phyloP scores from a whole-genome alignment of 164 flowering plant species.

The Vitis amurensis region DNA sequence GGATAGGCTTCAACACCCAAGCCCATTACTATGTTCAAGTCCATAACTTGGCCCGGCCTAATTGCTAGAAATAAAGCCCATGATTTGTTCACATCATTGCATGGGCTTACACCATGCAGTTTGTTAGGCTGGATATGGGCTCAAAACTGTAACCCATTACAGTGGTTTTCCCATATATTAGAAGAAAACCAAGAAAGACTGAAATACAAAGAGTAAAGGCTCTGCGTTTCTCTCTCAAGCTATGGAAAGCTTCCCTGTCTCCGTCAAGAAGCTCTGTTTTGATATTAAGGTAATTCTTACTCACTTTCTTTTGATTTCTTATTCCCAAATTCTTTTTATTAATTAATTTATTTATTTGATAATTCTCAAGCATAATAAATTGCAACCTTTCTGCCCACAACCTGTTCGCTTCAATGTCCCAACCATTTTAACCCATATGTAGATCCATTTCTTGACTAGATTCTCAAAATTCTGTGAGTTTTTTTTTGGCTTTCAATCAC shows the following conservation, averaged over 20 bases:
- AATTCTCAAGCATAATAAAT: background rate
- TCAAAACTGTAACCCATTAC: too few relatives aligned
- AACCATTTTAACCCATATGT: background rate
- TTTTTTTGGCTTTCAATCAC: background rate
- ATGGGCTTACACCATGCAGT: too few relatives aligned
- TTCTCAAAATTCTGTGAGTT: background rate
- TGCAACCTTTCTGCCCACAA: background rate
- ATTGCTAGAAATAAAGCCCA: too few relatives aligned
- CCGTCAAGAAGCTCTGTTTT: constrained; percentile 35
- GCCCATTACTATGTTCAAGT: too few relatives aligned
- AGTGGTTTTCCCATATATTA: too few relatives aligned
- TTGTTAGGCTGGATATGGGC: too few relatives aligned
- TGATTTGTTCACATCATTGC: too few relatives aligned
- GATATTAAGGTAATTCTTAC: constrained; percentile 36
- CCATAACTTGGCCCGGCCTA: too few relatives aligned
- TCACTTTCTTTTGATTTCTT: background rate
- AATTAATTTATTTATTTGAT: background rate
- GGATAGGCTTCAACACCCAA: too few relatives aligned
- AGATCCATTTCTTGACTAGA: too few relatives aligned
- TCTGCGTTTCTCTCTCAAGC: background rate
- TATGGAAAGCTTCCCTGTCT: constrained; percentile 34
- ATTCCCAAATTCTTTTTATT: background rate
- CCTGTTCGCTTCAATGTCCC: background rate
- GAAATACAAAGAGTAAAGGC: too few relatives aligned
- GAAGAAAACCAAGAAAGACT: too few relatives aligned